Percentiles rank a stretch among this genome's conserved stretches.
phyloP scores from a whole-genome alignment of 495 filamentous ascomycete genomes.

The Aspergillus homomorphus region DNA sequence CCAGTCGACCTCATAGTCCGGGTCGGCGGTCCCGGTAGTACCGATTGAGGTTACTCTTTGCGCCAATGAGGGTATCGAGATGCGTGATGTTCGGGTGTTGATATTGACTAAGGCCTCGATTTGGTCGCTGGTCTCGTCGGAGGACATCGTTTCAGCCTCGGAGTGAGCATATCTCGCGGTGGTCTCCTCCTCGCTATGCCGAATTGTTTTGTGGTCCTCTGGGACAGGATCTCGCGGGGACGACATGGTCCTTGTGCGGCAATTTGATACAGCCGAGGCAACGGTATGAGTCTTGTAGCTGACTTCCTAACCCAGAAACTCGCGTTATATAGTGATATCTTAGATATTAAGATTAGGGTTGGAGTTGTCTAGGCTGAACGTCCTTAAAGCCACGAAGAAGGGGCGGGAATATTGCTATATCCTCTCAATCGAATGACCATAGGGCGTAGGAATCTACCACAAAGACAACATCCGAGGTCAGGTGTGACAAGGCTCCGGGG shows the following conservation, averaged over 20 bases:
- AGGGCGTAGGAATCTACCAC: background rate
- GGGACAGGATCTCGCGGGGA: constrained; percentile 17
- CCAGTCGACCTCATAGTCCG: constrained; percentile 75
- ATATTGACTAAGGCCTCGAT: constrained; percentile 28
- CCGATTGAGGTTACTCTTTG: constrained; percentile 50
- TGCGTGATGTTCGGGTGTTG: constrained; percentile 26
- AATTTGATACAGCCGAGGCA: background rate
- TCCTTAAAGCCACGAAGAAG: background rate
- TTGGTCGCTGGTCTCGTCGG: constrained; percentile 31
- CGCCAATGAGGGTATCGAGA: constrained; percentile 28
- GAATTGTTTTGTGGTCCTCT: constrained; percentile 26
- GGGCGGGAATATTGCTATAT: too few relatives aligned
- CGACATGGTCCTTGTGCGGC: constrained; percentile 14
- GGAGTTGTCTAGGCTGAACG: background rate
- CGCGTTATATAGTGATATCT: background rate
- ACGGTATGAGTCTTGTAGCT: background rate
- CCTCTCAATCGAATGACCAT: background rate
- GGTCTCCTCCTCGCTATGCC: constrained; percentile 19
- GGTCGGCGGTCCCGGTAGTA: constrained; percentile 58
- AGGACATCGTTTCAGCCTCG: constrained; percentile 27
- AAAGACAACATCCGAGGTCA: background rate
- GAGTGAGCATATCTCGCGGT: constrained; percentile 26
- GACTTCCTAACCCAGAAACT: background rate
- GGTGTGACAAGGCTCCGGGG: background rate
- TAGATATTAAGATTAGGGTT: background rate